phyloP scores from a whole-genome alignment of 768 basidiomycete species.

The Neoboletus brunneissimus region DNA sequence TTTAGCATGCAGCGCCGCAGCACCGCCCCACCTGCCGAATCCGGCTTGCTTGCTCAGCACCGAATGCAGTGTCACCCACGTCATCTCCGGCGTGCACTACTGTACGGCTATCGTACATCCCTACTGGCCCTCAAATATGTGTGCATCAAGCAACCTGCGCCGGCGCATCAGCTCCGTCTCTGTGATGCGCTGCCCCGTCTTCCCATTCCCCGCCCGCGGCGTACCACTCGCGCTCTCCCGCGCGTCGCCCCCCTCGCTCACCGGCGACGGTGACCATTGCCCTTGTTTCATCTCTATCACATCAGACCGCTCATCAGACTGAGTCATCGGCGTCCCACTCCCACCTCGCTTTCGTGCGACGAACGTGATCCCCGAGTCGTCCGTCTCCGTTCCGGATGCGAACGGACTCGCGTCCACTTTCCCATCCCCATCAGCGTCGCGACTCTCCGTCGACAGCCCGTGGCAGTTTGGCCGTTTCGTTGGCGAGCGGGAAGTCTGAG shows the following conservation, averaged over 20 bases:
- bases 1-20: conserved; percentile 36
- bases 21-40: conserved; percentile 28
- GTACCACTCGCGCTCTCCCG: conserved; percentile 31
- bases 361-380: conserved; percentile 70
- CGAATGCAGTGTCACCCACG: conserved; percentile 23
- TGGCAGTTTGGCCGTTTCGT: conserved; percentile 16
- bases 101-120: background rate
- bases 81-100: background rate
- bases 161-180: conserved; percentile 78
- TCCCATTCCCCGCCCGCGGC: conserved; percentile 34
- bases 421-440: conserved; percentile 4
- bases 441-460: background rate
- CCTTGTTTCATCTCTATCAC: conserved; percentile 20
- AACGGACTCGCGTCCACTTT: conserved; percentile 28
- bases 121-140: conserved; percentile 45
- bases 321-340: conserved; percentile 26
- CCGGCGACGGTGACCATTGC: conserved; percentile 8
- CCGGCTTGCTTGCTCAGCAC: conserved; percentile 14
- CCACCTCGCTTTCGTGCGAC: conserved; percentile 51
- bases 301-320: conserved; percentile 18
- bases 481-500: conserved; percentile 21
- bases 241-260: background rate
- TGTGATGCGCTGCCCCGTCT: conserved; percentile 66
- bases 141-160: conserved; percentile 71
- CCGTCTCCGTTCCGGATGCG: conserved; percentile 61